Evolutionary conservation across 441 rosid species (phyloP), one percentile per base, ranked within the genome.

Genomic region (Bruguiera hainesii): DNA sequence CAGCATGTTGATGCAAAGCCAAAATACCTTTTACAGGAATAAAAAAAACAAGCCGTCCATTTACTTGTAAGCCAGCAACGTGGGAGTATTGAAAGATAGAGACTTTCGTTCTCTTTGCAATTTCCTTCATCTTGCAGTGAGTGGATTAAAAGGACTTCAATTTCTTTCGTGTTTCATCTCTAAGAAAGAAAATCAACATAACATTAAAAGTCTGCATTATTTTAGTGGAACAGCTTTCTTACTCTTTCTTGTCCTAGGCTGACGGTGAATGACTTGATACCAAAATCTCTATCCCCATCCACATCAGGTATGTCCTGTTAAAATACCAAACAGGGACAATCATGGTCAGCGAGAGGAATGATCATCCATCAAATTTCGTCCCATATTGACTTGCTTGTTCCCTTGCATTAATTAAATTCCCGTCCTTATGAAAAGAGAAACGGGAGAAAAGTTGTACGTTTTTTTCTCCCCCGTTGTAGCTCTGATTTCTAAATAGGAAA

Each of bases 221-320:
- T 3, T n/a, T 20, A 52, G 29, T 46, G 4, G 9, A 20, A 46
- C 56, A 51, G 65, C 11, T 71, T 26, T 57, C 74, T 56, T 25
- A 73, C 82, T 60, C 69, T 75, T 67, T 73, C 63, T 64, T 66
- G 74, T 13, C 79, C 82, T 46, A 75, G 61, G 29, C 65, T 70
- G 55, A 73, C 71, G 31, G 68, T 75, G 31, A 75, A 64, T 2
- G 82, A 69, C 15, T 66, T 75, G 52, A 80, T 77, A 4, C 83
- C 79, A 8, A 63, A 74, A 39, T 72, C 56, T 66, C 42, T 64
- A 57, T 80, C 81, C 0, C 83, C 83, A 15, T 80, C 73, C n/a
- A 75, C 75, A 30, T 80, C 83, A 39, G 83, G 81, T 37, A 80
- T 80, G 56, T 80, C 83, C 83, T 80, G 61, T 64, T 29, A 13